Evolutionary conservation across 169 alveolate species (phyloP), one percentile per base, ranked within the genome.

Genomic region (Plasmodium adleri): DNA sequence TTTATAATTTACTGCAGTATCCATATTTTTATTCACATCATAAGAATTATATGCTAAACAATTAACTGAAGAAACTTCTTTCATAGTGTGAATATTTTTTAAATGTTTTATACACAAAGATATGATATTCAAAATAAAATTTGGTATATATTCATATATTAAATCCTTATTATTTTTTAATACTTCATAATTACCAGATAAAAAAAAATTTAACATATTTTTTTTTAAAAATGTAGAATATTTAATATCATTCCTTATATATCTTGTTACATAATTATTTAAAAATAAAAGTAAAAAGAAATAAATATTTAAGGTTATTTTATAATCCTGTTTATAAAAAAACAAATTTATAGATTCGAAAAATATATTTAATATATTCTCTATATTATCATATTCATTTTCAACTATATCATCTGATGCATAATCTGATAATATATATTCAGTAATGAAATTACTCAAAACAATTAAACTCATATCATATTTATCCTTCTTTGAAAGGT

Each of bases 201-300:
- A 39, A 58, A 80, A 80, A 68, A 80, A 80, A 62, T 80, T 80
- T 56, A 80, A 50, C 17, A 32, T 32, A 24, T 80, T 80, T 26
- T 80, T 54, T 68, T 80, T 80, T 22, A 80, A 54, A 68, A 80
- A 80, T 12, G 15, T 52, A 1, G 85, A 66, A 54, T 80, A 54
- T 80, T 47, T 66, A 15, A 66, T 52, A 67, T 80, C 90, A n/a
- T 80, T 80, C 58, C 70, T 66, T 66, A 50, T 50, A 50, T 80
- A 80, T 63, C 60, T 80, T 54, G 90, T 80, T 60, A 80, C 83
- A 80, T 80, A 80, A 68, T 54, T 67, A 80, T 80, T 80, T 80
- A 80, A 80, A 80, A 67, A 80, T 80, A 80, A 49, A 9, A 80
- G 45, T 43, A 80, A 47, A 49, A 80, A 80, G 50, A 80, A 80